Percentiles rank a stretch among this genome's conserved stretches.
phyloP scores from a whole-genome alignment of 768 basidiomycete genomes.

The Mycena vulgaris region DNA sequence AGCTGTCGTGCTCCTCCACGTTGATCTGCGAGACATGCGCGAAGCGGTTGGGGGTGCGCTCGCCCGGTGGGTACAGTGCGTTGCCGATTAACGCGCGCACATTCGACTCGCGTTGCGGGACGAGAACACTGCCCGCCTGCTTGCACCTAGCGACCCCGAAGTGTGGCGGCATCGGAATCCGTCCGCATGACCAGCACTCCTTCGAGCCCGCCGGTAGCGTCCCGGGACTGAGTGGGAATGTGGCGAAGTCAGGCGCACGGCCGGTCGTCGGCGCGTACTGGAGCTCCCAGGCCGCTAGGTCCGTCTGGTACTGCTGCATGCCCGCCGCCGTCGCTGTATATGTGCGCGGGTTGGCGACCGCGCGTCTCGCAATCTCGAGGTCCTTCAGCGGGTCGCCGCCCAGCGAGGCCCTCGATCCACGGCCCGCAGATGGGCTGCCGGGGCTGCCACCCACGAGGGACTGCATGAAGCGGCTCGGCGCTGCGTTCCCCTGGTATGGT shows the following conservation, averaged over 20 bases:
- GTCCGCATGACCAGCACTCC: slow-evolving; percentile 23
- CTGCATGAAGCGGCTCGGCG: too few relatives aligned
- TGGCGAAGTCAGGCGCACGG: slow-evolving; percentile 4
- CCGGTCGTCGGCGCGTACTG: neutral
- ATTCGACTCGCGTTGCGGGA: slow-evolving; percentile 4
- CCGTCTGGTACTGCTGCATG: neutral
- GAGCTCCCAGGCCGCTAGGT: slow-evolving; percentile 11
- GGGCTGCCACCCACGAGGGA: too few relatives aligned
- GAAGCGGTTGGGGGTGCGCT: neutral
- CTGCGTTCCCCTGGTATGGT: too few relatives aligned
- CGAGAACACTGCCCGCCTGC: neutral
- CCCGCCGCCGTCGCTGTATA: too few relatives aligned
- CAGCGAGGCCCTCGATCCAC: too few relatives aligned
- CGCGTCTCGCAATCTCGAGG: too few relatives aligned
- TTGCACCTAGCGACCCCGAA: neutral
- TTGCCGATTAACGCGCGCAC: neutral
- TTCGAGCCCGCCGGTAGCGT: slow-evolving; percentile 8
- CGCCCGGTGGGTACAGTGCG: slow-evolving; percentile 6
- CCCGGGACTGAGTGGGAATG: slow-evolving; percentile 14
- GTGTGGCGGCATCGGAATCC: slow-evolving; percentile 1
- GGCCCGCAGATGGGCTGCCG: too few relatives aligned
- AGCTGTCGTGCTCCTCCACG: too few relatives aligned
- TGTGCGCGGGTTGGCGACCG: too few relatives aligned
- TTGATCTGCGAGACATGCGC: slow-evolving; percentile 15
- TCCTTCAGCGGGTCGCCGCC: too few relatives aligned